phyloP scores from a whole-genome alignment of 495 filamentous ascomycete genomes.

The Acidomyces sp. region DNA sequence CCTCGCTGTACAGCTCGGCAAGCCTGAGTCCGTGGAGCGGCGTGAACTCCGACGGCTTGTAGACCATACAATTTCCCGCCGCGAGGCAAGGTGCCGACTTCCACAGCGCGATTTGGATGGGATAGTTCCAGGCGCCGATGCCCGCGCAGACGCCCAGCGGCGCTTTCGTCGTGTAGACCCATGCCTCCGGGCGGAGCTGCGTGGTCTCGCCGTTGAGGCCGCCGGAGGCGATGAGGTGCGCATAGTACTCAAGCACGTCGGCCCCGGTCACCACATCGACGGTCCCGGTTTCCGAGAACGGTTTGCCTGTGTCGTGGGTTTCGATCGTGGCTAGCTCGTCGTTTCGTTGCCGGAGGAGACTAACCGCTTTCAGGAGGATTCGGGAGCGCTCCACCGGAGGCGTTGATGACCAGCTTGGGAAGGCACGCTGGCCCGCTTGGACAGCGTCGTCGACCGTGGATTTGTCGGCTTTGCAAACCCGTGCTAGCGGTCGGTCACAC shows the following conservation, averaged over 20 bases:
- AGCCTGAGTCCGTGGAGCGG: constrained; percentile 57
- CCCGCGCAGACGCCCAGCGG: constrained; percentile 64
- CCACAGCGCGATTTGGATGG: constrained; percentile 77
- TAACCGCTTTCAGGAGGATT: constrained; percentile 56
- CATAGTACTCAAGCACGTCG: constrained; percentile 67
- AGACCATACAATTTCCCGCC: constrained; percentile 77
- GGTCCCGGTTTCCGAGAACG: constrained; percentile 59
- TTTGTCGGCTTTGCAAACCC: constrained; percentile 48
- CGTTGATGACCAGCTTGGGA: constrained; percentile 52
- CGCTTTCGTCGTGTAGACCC: constrained; percentile 63
- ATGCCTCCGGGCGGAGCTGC: constrained; percentile 54
- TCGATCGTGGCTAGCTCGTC: constrained; percentile 57
- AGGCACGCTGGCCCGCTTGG: constrained; percentile 46
- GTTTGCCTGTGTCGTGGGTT: constrained; percentile 62
- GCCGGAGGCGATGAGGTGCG: constrained; percentile 55
- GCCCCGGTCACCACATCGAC: constrained; percentile 64
- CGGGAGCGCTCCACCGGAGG: constrained; percentile 51
- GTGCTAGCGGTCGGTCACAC: constrained; percentile 48
- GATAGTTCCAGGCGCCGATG: constrained; percentile 79
- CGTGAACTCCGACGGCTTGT: constrained; percentile 73
- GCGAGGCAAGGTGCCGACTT: constrained; percentile 72
- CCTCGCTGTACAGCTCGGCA: constrained; percentile 56
- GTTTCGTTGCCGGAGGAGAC: constrained; percentile 51
- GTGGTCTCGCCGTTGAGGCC: constrained; percentile 57
- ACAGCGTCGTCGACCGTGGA: constrained; percentile 55